These are phyloP conservation scores for Wickerhamomyces mucosus DNA, from an alignment of 805 yeast species.

Conservation along the genomic window DNA sequence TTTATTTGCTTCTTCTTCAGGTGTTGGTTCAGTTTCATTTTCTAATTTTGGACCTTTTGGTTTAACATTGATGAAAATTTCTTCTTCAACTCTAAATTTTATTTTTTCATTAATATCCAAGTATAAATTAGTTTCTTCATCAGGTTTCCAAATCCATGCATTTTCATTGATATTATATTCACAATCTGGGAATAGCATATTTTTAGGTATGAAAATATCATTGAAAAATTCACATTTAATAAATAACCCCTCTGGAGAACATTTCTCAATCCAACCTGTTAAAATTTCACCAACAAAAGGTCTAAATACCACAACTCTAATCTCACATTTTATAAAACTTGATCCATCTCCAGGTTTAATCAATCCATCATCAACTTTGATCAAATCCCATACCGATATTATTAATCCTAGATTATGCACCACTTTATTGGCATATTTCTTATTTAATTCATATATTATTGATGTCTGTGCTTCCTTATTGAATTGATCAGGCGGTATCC, in stretches of 20 bases:
- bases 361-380: slow-evolving; percentile 78
- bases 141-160: slow-evolving; percentile 91
- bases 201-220: slow-evolving; percentile 83
- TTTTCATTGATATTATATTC: slow-evolving; percentile 62
- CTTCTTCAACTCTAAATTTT: slow-evolving; percentile 85
- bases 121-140: slow-evolving; percentile 58
- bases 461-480: slow-evolving; percentile 63
- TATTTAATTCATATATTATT: slow-evolving; percentile 69
- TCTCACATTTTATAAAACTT: slow-evolving; percentile 62
- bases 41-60: slow-evolving; percentile 55
- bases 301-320: slow-evolving; percentile 75
- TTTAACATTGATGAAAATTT: slow-evolving; percentile 72
- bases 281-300: slow-evolving; percentile 92
- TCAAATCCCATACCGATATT: slow-evolving; percentile 74
- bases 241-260: slow-evolving; percentile 80
- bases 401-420: slow-evolving; percentile 80
- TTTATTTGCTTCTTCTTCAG: slow-evolving; percentile 25
- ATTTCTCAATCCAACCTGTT: slow-evolving; percentile 87
- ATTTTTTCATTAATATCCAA: slow-evolving; percentile 88
- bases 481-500: slow-evolving; percentile 83
- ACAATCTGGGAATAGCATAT: slow-evolving; percentile 71
- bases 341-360: slow-evolving; percentile 94
- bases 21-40: slow-evolving; percentile 15
- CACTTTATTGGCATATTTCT: slow-evolving; percentile 79
- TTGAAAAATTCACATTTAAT: slow-evolving; percentile 80